Conservation (phyloP, 176 grass and related monocot species). For the Chloris gayana region DNA sequence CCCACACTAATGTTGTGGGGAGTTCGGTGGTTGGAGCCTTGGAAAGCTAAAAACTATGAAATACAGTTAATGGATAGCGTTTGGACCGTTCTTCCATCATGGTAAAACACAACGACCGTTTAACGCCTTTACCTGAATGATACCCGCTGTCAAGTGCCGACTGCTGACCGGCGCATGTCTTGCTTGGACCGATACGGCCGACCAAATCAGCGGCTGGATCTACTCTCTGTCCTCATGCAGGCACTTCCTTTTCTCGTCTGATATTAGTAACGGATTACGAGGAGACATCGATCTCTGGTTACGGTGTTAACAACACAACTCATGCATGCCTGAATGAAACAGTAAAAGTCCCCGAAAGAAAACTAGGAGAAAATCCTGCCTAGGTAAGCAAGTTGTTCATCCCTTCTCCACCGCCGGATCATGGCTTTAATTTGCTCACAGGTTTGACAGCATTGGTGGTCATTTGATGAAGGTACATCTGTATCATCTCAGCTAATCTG, state of each 20-base stretch:
- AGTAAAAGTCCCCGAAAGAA: no score
- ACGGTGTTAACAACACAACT: no score
- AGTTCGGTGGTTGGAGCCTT: neutral
- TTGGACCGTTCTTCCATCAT: neutral
- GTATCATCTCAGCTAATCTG: no score
- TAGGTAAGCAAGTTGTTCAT: no score
- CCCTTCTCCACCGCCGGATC: no score
- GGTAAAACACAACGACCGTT: neutral
- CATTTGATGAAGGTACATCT: no score
- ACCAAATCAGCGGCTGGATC: neutral
- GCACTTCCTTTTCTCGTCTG: neutral
- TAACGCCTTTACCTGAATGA: constrained; percentile 1
- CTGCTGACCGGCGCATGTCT: neutral
- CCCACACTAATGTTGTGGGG: neutral
- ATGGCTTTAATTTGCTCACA: no score
- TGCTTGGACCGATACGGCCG: neutral
- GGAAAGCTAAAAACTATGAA: neutral
- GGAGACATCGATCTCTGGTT: no score
- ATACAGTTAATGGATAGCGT: neutral
- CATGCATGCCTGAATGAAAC: no score
- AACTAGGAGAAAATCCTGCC: no score
- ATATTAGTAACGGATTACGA: neutral
- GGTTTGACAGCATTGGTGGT: no score
- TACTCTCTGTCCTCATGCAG: no score
- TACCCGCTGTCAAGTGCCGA: constrained; percentile 1